Percentiles rank a stretch among this genome's conserved stretches.
Evolutionary conservation across 345 rosid species (phyloP).

Genomic region (Ceriops decandra): DNA sequence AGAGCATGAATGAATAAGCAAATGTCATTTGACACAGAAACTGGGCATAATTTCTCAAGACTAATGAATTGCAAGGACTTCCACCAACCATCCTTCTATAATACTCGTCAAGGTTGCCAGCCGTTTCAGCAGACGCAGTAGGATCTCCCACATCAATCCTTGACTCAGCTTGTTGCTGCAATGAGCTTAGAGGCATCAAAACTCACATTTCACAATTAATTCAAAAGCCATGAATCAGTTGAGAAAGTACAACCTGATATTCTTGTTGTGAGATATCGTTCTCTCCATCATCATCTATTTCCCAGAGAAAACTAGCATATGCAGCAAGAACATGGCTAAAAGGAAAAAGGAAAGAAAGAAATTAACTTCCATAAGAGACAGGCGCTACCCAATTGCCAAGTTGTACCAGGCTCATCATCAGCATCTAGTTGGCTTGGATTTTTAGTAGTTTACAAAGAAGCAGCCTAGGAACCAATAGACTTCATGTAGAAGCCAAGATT

Average conservation of each 20-base stretch:
- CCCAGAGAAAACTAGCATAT: constrained; percentile 78
- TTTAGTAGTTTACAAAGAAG: no score
- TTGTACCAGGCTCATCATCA: not conserved
- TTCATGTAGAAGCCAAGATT: not conserved
- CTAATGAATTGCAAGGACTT: constrained; percentile 29
- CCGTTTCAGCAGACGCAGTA: not conserved
- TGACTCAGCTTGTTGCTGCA: constrained; percentile 10
- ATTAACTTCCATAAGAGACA: not conserved
- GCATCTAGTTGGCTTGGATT: no score
- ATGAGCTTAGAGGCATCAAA: not conserved
- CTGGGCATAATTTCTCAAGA: constrained; percentile 39
- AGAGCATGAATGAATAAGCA: not conserved
- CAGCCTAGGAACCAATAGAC: not conserved
- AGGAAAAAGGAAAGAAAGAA: constrained; percentile 1
- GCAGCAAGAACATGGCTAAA: constrained; percentile 66
- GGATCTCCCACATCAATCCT: not conserved
- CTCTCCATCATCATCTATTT: constrained; percentile 25
- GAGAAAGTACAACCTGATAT: constrained; percentile 37
- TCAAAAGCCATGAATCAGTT: not conserved
- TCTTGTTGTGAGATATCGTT: constrained; percentile 21
- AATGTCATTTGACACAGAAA: constrained; percentile 38
- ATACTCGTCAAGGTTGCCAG: constrained; percentile 21
- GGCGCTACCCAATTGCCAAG: not conserved
- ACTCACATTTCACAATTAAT: not conserved
- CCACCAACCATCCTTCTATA: constrained; percentile 32